Evolutionary conservation across 176 grass and related monocot genomes (phyloP).

Genomic region (Cenchrus americanus): DNA sequence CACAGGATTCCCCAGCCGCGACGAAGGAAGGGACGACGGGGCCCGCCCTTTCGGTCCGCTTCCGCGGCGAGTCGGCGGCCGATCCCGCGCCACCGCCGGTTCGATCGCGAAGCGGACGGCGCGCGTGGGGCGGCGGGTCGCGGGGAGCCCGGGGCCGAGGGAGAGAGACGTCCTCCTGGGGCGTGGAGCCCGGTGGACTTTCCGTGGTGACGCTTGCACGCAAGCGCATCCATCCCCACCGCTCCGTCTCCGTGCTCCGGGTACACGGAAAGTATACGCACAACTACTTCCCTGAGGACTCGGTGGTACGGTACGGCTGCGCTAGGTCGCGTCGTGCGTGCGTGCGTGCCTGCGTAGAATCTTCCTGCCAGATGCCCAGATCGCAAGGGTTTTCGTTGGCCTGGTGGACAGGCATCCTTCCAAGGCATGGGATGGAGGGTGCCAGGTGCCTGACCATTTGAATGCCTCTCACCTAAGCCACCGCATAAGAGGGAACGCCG

Average conservation of each 20-base stretch:
- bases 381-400: not conserved
- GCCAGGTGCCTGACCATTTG: not conserved
- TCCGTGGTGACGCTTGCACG: slow-evolving; percentile 7
- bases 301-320: not conserved
- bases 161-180: slow-evolving; percentile 16
- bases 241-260: not conserved
- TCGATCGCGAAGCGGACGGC: not conserved
- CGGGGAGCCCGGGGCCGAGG: not conserved
- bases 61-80: not conserved
- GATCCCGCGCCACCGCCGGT: not conserved
- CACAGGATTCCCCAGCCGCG: slow-evolving; percentile 30
- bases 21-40: not conserved
- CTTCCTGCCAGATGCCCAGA: too few species aligned
- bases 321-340: not conserved
- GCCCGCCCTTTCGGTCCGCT: not conserved
- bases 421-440: too few species aligned
- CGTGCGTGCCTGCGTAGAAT: not conserved
- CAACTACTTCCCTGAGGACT: not conserved
- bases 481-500: not conserved
- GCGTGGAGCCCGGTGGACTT: slow-evolving; percentile 12
- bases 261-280: too few species aligned
- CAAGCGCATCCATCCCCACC: not conserved
- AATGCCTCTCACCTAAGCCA: slow-evolving; percentile 4
- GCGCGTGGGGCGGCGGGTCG: not conserved
- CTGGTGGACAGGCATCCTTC: not conserved